Evolutionary conservation across 108 stramenopile genomes (phyloP), one percentile per base, ranked within the genome.

Genomic region (Stephanodiscus triporus): DNA sequence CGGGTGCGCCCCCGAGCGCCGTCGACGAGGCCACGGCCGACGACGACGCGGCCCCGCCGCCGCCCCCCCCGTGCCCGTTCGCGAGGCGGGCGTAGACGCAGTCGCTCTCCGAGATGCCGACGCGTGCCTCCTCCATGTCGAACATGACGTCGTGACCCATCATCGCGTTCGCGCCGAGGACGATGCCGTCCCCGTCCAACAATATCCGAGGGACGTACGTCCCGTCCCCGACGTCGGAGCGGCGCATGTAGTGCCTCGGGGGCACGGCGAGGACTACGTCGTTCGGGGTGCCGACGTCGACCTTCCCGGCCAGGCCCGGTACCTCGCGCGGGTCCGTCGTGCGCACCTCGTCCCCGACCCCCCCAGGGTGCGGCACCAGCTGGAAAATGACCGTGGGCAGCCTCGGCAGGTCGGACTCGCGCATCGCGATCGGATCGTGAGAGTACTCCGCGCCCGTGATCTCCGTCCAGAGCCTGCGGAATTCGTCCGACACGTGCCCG

Each of bases 81-180:
- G 59, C 55, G 23, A 74, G 36, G 13, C 64, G 14, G 5, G 55
- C 5, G 65, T 94, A 94, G 43, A 84, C 72, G 77, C 95, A 96
- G 32, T 89, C 79, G 36, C 89, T 89, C 78, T 89, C 90, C 2
- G 96, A 95, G 76, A 98, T 95, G 36, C 98, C 98, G n/a, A 98
- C 81, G 20, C 92, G 78, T 0, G 80, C 81, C 34, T 91, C 78
- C 27, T 97, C 91, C 81, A 89, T 85, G 78, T 99, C 97, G 73
- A 99, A 97, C n/a, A 97, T 63, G 1, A 97, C 85, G 77, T 99
- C 95, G 78, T 99, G 92, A 16, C 95, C 96, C 70, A 88, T 90
- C 96, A 99, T 97, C 51, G 96, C 85, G 72, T 99, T 99, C 29
- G 96, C 95, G 23, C 98, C 98, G 2, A 99, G 71, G 3, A 99